phyloP scores from a whole-genome alignment of 345 rosid species.

The Populus nigra region DNA sequence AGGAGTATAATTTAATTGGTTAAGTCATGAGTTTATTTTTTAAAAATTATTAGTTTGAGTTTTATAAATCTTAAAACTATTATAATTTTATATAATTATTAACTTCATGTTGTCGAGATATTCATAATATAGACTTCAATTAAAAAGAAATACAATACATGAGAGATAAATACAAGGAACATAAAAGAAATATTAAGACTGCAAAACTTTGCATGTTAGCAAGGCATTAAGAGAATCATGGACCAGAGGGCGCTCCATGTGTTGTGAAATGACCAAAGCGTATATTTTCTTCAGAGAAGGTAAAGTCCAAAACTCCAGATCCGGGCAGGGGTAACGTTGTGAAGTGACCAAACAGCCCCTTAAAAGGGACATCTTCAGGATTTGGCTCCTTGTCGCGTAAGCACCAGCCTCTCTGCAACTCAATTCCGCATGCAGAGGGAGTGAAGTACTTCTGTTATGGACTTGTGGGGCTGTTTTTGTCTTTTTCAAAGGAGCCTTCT shows the following conservation, averaged over 20 bases:
- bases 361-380: not conserved
- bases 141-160: too few relatives aligned
- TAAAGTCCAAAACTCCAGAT: not conserved
- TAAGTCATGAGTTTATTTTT: rapidly evolving
- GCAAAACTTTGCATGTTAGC: too few relatives aligned
- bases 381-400: not conserved
- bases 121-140: too few relatives aligned
- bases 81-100: too few relatives aligned
- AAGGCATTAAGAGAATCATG: too few relatives aligned
- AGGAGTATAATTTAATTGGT: rapidly evolving
- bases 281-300: not conserved
- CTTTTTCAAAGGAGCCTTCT: not conserved
- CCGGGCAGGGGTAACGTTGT: rapidly evolving
- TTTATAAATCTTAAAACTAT: too few relatives aligned
- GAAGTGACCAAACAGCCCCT: not conserved
- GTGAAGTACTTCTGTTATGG: not conserved
- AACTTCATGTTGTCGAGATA: too few relatives aligned
- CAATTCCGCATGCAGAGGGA: not conserved
- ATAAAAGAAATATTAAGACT: too few relatives aligned
- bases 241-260: too few relatives aligned
- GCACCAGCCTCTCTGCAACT: not conserved
- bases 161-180: too few relatives aligned
- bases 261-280: too few relatives aligned
- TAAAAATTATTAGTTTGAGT: rapidly evolving
- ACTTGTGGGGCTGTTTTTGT: not conserved